Evolutionary conservation across 805 yeast genomes (phyloP).

Genomic region (Kregervanrija fluxuum): DNA sequence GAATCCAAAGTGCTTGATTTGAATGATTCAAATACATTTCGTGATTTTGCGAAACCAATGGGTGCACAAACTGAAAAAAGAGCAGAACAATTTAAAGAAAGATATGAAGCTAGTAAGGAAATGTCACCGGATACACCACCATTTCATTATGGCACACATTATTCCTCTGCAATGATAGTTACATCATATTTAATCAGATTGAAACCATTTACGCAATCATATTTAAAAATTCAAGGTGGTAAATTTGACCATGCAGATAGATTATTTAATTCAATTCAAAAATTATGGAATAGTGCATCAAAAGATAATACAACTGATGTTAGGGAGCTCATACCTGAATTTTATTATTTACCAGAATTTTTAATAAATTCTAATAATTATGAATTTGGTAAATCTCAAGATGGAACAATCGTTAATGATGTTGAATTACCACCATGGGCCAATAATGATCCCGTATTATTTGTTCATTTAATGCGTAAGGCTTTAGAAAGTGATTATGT

Average conservation of each 20-base stretch:
- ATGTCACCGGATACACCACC: slow-evolving; percentile 53
- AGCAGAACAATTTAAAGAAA: slow-evolving; percentile 55
- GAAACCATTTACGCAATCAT: slow-evolving; percentile 76
- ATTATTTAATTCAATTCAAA: slow-evolving; percentile 62
- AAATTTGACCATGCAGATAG: slow-evolving; percentile 86
- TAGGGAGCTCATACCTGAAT: slow-evolving; percentile 81
- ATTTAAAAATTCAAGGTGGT: slow-evolving; percentile 76
- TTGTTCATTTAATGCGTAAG: slow-evolving; percentile 68
- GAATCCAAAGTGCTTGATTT: slow-evolving; percentile 65
- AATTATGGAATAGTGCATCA: slow-evolving; percentile 78
- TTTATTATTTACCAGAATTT: slow-evolving; percentile 76
- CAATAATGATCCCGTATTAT: slow-evolving; percentile 63
- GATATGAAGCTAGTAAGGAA: slow-evolving; percentile 64
- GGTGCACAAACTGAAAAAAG: slow-evolving; percentile 71
- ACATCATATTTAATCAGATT: slow-evolving; percentile 71
- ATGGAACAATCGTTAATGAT: slow-evolving; percentile 45
- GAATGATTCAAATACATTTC: slow-evolving; percentile 47
- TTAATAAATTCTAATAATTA: slow-evolving; percentile 56
- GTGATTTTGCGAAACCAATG: slow-evolving; percentile 86
- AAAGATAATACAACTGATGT: slow-evolving; percentile 80
- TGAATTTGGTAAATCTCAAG: slow-evolving; percentile 66
- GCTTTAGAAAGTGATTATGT: slow-evolving; percentile 83
- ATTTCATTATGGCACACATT: slow-evolving; percentile 90
- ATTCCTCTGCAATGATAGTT: slow-evolving; percentile 91
- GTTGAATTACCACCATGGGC: slow-evolving; percentile 84